Evolutionary conservation across 2,329 filamentous ascomycete genomes (phyloP), one percentile per base, ranked within the genome.

Genomic region (Fusarium napiforme): DNA sequence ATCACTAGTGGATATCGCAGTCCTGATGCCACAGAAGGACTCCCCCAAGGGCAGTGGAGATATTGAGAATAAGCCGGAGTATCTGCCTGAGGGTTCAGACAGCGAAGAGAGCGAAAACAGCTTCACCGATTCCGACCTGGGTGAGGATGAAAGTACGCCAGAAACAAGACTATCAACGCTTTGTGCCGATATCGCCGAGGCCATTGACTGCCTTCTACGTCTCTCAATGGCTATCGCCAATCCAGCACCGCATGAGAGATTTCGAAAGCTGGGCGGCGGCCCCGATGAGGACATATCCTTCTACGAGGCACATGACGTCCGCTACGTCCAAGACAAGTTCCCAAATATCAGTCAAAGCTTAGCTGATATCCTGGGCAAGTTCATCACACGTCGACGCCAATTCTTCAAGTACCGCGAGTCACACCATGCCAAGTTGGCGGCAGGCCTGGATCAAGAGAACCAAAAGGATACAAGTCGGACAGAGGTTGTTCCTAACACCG

Each of bases 391-490:
- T 16, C 76, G 80, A 8, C 78, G 81, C 9, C 80, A 81, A 9
- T 81, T 82, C 43, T 78, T 85, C 26, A 80, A 78, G 23, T 84
- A 84, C 42, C 77, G 82, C 11, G 76, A 82, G 63, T 71, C 79
- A 15, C 82, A 85, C 63, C 80, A 79, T 43, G 42, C 64, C 2
- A 84, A 82, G 42, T 53, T 83, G 0, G 72, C 72, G 12, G 43
- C 8, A 46, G 23, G 43, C 0, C 4, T 46, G 5, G 43, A 46
- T 46, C 18, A 15, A 15, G 11, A 3, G 18, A 15, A 2, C 55
- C 71, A 74, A 10, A 69, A 18, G 4, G 72, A 39, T 30, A 70
- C 53, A 32, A 26, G 43, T 8, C 18, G n/a, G 0, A 63, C 60
- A 10, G 69, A 69, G 12, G 0, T 63, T 11, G 28, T 71, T 1